phyloP scores from a whole-genome alignment of 495 filamentous ascomycete genomes.

The Aspergillus nanangensis region DNA sequence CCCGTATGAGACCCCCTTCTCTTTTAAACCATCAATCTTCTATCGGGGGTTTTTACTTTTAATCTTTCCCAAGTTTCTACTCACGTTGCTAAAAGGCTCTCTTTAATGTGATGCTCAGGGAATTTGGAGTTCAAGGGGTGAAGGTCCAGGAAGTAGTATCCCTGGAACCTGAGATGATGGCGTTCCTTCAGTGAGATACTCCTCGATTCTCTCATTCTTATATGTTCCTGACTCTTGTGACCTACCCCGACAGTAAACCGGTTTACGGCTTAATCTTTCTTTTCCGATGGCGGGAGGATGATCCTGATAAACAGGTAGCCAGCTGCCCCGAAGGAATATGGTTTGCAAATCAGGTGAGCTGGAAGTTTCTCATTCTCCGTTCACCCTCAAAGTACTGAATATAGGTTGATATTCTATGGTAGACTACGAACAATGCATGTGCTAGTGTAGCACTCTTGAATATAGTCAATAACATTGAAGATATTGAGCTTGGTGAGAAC shows the following conservation, averaged over 20 bases:
- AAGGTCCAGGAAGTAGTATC: constrained; percentile 75
- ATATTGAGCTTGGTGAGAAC: constrained; percentile 59
- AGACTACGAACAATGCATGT: constrained; percentile 80
- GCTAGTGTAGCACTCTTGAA: constrained; percentile 86
- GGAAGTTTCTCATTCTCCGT: neutral
- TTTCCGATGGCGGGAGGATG: constrained; percentile 64
- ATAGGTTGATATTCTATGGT: constrained; percentile 4
- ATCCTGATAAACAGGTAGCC: constrained; percentile 50
- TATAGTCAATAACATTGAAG: constrained; percentile 78
- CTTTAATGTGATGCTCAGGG: constrained; percentile 78
- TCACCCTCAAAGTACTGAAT: neutral
- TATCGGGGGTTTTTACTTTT: too few relatives aligned
- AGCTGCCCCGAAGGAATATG: constrained; percentile 69
- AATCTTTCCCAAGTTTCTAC: too few relatives aligned
- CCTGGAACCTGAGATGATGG: constrained; percentile 64
- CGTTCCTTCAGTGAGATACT: constrained; percentile 54
- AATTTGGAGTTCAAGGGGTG: constrained; percentile 69
- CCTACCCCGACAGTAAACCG: constrained; percentile 49
- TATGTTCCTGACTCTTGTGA: neutral
- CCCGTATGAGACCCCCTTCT: constrained; percentile 49
- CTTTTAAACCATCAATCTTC: neutral
- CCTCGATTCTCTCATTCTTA: neutral
- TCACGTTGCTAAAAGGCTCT: constrained; percentile 64
- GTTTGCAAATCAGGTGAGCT: constrained; percentile 86
- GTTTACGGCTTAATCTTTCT: constrained; percentile 82